These are phyloP conservation scores for Amanita jacksonii DNA, from an alignment of 768 basidiomycete genomes.

Conservation along the genomic window DNA sequence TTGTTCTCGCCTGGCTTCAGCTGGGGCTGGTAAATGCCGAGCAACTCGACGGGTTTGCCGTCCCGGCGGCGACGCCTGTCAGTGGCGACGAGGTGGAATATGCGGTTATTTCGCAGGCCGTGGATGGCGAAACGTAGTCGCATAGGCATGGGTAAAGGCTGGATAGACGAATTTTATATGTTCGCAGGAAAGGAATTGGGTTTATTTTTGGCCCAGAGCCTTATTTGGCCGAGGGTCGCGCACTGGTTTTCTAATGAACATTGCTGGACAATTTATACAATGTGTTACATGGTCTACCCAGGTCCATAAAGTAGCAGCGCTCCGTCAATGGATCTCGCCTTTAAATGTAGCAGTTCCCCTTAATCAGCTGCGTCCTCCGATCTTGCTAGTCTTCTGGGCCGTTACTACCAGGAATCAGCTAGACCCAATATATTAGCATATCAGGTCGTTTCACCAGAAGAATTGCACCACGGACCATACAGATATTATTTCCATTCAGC, in stretches of 20 bases:
- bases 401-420: slow-evolving; percentile 31
- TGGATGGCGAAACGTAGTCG: slow-evolving; percentile 82
- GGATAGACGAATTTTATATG: too few relatives aligned
- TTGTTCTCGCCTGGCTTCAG: slow-evolving; percentile 36
- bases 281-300: too few relatives aligned
- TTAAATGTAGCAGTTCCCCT: too few relatives aligned
- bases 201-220: too few relatives aligned
- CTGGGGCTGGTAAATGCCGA: slow-evolving; percentile 79
- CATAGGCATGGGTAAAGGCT: slow-evolving; percentile 59
- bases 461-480: slow-evolving; percentile 56
- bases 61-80: slow-evolving; percentile 64
- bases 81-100: slow-evolving; percentile 82
- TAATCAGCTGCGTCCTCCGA: too few relatives aligned
- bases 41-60: slow-evolving; percentile 77
- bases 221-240: too few relatives aligned
- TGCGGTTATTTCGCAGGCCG: slow-evolving; percentile 61
- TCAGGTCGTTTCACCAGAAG: too few relatives aligned
- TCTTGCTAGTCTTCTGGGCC: slow-evolving; percentile 17
- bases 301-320: too few relatives aligned
- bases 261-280: too few relatives aligned
- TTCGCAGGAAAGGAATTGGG: too few relatives aligned
- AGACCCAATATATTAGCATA: not conserved
- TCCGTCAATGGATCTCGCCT: too few relatives aligned
- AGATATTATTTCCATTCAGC: slow-evolving; percentile 92
- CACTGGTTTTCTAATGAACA: too few relatives aligned